These are phyloP conservation scores for Ophiostoma pallidulum DNA, from an alignment of 2,329 filamentous ascomycete genomes.

Conservation along the genomic window DNA sequence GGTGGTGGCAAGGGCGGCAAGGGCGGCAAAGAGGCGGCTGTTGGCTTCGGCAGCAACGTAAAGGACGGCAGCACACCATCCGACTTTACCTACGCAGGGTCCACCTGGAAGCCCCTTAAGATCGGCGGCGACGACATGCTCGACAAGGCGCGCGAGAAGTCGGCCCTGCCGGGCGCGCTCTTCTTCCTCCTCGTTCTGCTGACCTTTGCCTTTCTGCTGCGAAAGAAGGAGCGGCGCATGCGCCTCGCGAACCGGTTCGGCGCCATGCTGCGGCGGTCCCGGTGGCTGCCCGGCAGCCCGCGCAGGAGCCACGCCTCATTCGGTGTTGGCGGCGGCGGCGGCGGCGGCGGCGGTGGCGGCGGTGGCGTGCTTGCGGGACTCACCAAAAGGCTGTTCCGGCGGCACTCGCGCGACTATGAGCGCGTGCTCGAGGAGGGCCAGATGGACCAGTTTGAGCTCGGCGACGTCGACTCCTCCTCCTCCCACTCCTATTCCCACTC, in stretches of 20 bases:
- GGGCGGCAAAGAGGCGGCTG: slow-evolving; percentile 50
- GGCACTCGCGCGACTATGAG: slow-evolving; percentile 55
- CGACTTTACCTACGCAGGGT: slow-evolving; percentile 80
- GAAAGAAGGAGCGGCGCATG: slow-evolving; percentile 66
- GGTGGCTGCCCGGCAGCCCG: slow-evolving; percentile 37
- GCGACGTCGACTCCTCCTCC: slow-evolving; percentile 53
- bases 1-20: slow-evolving; percentile 20
- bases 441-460: slow-evolving; percentile 68
- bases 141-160: slow-evolving; percentile 54
- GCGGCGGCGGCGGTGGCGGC: not conserved
- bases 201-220: slow-evolving; percentile 61
- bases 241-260: slow-evolving; percentile 47
- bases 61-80: slow-evolving; percentile 45
- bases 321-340: not conserved
- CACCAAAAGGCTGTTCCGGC: slow-evolving; percentile 56
- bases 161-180: slow-evolving; percentile 66
- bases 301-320: slow-evolving; percentile 27
- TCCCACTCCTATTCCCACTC: too few relatives aligned
- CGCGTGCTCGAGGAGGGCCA: slow-evolving; percentile 75
- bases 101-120: slow-evolving; percentile 32
- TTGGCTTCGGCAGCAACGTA: slow-evolving; percentile 89
- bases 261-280: slow-evolving; percentile 30
- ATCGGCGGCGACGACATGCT: slow-evolving; percentile 52
- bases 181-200: slow-evolving; percentile 65
- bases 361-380: slow-evolving; percentile 31